Evolutionary conservation across 2,329 filamentous ascomycete species (phyloP).

Genomic region (Calonectria fujianensis): DNA sequence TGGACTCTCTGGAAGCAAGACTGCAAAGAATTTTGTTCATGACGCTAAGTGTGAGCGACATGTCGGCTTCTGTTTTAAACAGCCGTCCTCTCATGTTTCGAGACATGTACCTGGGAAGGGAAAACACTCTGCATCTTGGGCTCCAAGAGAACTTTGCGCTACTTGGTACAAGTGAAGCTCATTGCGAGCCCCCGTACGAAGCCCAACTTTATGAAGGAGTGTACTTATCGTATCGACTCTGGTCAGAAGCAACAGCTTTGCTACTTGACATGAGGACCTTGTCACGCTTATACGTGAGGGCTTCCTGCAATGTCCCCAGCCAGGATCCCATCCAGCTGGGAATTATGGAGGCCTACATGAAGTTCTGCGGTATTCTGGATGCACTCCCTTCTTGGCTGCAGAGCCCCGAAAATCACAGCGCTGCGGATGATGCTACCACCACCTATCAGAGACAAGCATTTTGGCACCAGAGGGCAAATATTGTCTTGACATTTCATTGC

Average conservation of each 20-base stretch:
- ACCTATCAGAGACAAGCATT: slow-evolving; percentile 32
- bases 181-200: slow-evolving; percentile 32
- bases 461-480: slow-evolving; percentile 38
- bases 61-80: slow-evolving; percentile 41
- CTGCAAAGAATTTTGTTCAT: slow-evolving; percentile 32
- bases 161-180: background rate
- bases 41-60: slow-evolving; percentile 28
- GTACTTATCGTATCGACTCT: slow-evolving; percentile 28
- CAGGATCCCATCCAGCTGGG: slow-evolving; percentile 26
- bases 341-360: slow-evolving; percentile 40
- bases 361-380: slow-evolving; percentile 38
- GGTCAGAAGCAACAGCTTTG: slow-evolving; percentile 33
- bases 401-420: slow-evolving; percentile 24
- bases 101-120: slow-evolving; percentile 30
- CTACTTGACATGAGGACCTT: slow-evolving; percentile 34
- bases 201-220: slow-evolving; percentile 33
- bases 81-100: slow-evolving; percentile 33
- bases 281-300: slow-evolving; percentile 1
- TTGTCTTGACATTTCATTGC: slow-evolving; percentile 41
- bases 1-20: slow-evolving; percentile 36
- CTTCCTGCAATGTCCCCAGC: background rate
- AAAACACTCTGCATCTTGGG: background rate
- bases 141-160: slow-evolving; percentile 7
- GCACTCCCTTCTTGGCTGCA: slow-evolving; percentile 36
- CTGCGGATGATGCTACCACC: slow-evolving; percentile 3